phyloP scores from a whole-genome alignment of 192 early-diverging fungal species.

The Rhizophagus prolifer region DNA sequence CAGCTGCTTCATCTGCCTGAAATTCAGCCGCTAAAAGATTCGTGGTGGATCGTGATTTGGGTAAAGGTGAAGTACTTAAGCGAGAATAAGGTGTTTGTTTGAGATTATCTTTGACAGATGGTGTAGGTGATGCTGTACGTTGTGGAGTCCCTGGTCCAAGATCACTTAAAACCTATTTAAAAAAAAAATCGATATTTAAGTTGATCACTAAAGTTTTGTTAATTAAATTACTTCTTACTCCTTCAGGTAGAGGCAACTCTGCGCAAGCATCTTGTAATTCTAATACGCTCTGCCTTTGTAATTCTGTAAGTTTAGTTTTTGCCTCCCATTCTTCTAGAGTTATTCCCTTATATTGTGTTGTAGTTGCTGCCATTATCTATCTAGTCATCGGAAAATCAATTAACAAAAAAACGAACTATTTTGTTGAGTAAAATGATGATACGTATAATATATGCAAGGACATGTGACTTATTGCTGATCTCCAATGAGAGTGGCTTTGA shows the following conservation, averaged over 20 bases:
- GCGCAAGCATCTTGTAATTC: constrained; percentile 58
- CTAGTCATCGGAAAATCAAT: no score
- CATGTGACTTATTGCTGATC: no score
- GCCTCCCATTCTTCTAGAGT: constrained; percentile 61
- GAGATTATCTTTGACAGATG: constrained; percentile 20
- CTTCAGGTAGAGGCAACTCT: constrained; percentile 58
- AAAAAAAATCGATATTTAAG: background rate
- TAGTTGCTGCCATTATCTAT: background rate
- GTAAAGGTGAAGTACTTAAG: constrained; percentile 25
- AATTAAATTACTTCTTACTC: constrained; percentile 35
- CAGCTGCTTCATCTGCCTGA: constrained; percentile 26
- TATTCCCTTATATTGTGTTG: constrained; percentile 32
- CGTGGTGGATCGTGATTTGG: constrained; percentile 35
- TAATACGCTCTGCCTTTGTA: constrained; percentile 53
- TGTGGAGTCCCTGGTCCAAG: constrained; percentile 17
- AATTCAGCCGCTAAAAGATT: constrained; percentile 35
- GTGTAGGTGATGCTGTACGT: constrained; percentile 11
- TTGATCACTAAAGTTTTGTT: background rate
- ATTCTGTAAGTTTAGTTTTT: constrained; percentile 48
- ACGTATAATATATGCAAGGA: no score
- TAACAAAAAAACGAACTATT: no score
- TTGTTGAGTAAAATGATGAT: no score
- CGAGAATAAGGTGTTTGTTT: constrained; percentile 27
- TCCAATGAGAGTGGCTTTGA: no score
- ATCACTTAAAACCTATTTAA: constrained; percentile 22